Percentiles rank a stretch among this genome's conserved stretches.
phyloP scores from a whole-genome alignment of 73 alveolate genomes.

The Diophrys appendiculata region DNA sequence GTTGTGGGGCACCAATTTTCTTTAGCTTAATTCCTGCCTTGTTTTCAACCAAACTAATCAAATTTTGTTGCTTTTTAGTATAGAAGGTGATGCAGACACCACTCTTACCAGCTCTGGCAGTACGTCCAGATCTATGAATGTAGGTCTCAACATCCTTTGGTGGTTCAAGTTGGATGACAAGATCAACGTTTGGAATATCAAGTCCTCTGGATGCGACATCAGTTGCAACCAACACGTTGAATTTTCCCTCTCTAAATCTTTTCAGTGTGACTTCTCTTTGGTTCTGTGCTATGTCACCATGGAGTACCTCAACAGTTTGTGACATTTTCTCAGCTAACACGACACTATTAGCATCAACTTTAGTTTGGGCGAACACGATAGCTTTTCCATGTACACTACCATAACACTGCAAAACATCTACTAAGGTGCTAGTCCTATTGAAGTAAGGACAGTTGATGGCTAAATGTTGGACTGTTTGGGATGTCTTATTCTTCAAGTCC shows the following conservation, averaged over 20 bases:
- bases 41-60: constrained; percentile 82
- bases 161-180: constrained; percentile 92
- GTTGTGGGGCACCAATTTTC: constrained; percentile 92
- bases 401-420: constrained; percentile 85
- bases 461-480: constrained; percentile 88
- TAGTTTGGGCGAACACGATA: constrained; percentile 93
- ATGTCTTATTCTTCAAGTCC: constrained; percentile 84
- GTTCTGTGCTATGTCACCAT: constrained; percentile 83
- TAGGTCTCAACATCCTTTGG: constrained; percentile 96
- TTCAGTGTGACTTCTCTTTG: constrained; percentile 85
- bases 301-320: constrained; percentile 68
- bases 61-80: constrained; percentile 78
- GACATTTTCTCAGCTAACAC: constrained; percentile 83
- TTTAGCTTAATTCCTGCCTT: constrained; percentile 87
- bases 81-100: constrained; percentile 95
- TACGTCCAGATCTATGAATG: constrained; percentile 89
- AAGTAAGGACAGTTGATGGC: constrained; percentile 86
- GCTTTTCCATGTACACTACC: constrained; percentile 87
- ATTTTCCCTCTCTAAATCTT: constrained; percentile 81
- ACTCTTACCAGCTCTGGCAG: constrained; percentile 88
- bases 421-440: constrained; percentile 87
- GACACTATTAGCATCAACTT: constrained; percentile 90
- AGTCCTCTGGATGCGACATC: constrained; percentile 98
- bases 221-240: constrained; percentile 94
- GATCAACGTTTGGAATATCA: constrained; percentile 92